phyloP scores from a whole-genome alignment of 768 basidiomycete species.

The Leccinum boreale region DNA sequence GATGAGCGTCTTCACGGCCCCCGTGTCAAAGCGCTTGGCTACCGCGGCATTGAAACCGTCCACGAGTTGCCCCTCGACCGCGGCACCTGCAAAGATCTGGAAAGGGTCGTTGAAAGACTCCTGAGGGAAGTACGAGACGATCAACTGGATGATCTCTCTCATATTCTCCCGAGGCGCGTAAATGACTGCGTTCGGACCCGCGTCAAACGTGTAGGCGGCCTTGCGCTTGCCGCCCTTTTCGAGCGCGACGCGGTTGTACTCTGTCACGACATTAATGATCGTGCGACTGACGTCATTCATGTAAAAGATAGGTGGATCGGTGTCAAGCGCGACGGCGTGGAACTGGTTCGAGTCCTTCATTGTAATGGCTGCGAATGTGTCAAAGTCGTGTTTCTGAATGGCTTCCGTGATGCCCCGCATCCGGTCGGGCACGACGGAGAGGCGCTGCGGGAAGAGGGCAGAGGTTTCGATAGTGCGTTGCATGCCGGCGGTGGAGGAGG shows the following conservation, averaged over 20 bases:
- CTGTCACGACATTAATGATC: constrained; percentile 88
- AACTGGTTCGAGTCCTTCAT: constrained; percentile 99
- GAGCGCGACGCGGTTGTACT: constrained; percentile 82
- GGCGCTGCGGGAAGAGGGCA: constrained; percentile 81
- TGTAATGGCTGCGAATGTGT: constrained; percentile 84
- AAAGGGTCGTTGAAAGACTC: constrained; percentile 75
- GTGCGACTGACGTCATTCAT: constrained; percentile 96
- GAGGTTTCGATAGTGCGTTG: constrained; percentile 96
- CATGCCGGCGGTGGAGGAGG: constrained; percentile 94
- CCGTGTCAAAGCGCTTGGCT: constrained; percentile 66
- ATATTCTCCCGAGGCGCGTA: constrained; percentile 81
- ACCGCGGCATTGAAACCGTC: constrained; percentile 79
- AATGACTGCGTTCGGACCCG: constrained; percentile 98
- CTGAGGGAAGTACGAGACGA: constrained; percentile 87
- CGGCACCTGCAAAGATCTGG: constrained; percentile 47
- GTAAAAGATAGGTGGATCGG: constrained; percentile 97
- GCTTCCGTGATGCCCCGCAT: constrained; percentile 83
- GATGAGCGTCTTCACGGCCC: constrained; percentile 85
- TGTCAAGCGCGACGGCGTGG: constrained; percentile 97
- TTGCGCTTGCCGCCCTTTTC: constrained; percentile 57
- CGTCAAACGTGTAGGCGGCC: constrained; percentile 99
- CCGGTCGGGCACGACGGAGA: constrained; percentile 84
- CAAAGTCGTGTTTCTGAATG: constrained; percentile 78
- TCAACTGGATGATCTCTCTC: constrained; percentile 69
- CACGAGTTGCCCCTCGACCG: constrained; percentile 49